Conservation (phyloP, 192 early-diverging fungal species). For the Dissophora globulifera region DNA sequence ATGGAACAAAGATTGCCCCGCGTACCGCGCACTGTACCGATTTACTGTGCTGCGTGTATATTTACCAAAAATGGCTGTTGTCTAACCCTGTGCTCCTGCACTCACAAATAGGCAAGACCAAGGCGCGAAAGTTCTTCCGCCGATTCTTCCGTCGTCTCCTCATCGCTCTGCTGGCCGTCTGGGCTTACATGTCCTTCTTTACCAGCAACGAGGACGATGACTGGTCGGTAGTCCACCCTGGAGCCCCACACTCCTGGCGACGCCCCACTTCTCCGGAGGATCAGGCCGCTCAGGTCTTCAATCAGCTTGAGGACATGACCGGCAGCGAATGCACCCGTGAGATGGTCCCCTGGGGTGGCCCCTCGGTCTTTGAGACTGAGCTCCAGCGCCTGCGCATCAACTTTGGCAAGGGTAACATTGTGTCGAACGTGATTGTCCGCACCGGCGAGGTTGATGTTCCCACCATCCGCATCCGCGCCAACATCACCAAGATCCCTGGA, state of each 20-base stretch:
- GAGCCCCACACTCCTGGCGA: not conserved
- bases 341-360: conserved; percentile 31
- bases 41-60: too few species aligned
- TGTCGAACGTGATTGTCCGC: conserved; percentile 15
- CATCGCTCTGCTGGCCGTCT: conserved; percentile 1
- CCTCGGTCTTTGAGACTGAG: conserved; percentile 1
- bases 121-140: conserved; percentile 25
- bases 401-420: conserved; percentile 38
- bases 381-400: conserved; percentile 8
- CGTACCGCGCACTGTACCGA: too few species aligned
- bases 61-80: not conserved
- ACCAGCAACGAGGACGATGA: not conserved
- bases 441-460: conserved; percentile 14
- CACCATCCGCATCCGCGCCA: conserved; percentile 23
- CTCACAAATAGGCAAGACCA: conserved; percentile 20
- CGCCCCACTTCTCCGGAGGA: not conserved
- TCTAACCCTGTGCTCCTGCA: not conserved
- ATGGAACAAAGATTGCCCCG: too few species aligned
- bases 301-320: not conserved
- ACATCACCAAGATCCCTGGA: conserved; percentile 23
- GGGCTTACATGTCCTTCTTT: conserved; percentile 19
- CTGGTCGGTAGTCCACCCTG: not conserved
- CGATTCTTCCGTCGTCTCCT: conserved; percentile 15
- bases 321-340: not conserved
- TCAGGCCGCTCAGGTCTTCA: not conserved